These are phyloP conservation scores for Paramecium caudatum DNA, from an alignment of 73 alveolate genomes.

Conservation along the genomic window DNA sequence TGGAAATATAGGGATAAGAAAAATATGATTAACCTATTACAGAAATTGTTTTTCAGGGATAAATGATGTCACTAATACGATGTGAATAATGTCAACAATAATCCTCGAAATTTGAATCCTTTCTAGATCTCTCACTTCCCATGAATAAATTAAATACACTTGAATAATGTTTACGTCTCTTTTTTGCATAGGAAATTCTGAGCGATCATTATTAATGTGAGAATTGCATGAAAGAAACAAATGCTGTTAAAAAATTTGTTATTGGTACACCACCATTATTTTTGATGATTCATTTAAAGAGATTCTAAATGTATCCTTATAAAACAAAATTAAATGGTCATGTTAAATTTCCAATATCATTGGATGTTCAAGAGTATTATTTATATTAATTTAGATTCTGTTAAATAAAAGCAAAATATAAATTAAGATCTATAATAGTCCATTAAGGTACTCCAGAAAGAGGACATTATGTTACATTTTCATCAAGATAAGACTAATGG, in stretches of 20 bases:
- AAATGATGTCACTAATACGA: conserved; percentile 32
- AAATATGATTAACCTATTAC: conserved; percentile 62
- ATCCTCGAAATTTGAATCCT: conserved; percentile 43
- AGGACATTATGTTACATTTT: conserved; percentile 62
- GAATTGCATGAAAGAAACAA: conserved; percentile 11
- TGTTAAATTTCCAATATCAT: conserved; percentile 38
- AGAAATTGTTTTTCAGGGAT: conserved; percentile 56
- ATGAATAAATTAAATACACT: conserved; percentile 34
- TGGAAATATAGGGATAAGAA: conserved; percentile 34
- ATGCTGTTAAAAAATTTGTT: conserved; percentile 56
- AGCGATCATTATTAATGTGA: conserved; percentile 65
- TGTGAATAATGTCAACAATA: conserved; percentile 10
- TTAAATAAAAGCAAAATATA: conserved; percentile 51
- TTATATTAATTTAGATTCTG: conserved; percentile 32
- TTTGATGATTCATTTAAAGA: conserved; percentile 52
- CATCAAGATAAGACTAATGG: conserved; percentile 44
- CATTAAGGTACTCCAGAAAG: conserved; percentile 63
- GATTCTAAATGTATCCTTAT: conserved; percentile 45
- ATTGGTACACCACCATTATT: conserved; percentile 52
- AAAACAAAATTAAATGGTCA: conserved; percentile 46
- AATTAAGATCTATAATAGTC: conserved; percentile 59
- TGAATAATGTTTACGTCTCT: not conserved
- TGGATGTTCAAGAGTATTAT: conserved; percentile 52
- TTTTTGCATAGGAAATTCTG: conserved; percentile 46
- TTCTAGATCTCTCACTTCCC: conserved; percentile 47